These are phyloP conservation scores for Apiospora koreana DNA, from an alignment of 2,329 filamentous ascomycete genomes.

Conservation along the genomic window DNA sequence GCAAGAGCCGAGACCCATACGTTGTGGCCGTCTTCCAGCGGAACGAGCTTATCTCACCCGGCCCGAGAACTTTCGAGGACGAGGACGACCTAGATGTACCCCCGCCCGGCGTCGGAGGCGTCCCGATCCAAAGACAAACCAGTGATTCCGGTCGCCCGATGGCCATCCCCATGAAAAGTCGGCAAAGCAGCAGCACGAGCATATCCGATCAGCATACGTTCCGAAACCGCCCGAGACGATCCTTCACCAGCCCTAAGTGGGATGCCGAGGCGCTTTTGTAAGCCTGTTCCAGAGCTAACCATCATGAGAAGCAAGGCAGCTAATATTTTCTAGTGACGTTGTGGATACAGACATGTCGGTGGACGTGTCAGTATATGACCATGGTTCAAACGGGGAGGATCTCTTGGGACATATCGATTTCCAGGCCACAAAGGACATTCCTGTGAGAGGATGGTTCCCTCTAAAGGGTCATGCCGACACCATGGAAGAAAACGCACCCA, in stretches of 20 bases:
- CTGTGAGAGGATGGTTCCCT: slow-evolving; percentile 82
- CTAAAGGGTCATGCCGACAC: slow-evolving; percentile 76
- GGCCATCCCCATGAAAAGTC: slow-evolving; percentile 95
- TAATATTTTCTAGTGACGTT: slow-evolving; percentile 68
- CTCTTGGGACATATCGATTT: slow-evolving; percentile 91
- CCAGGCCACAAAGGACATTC: slow-evolving; percentile 67
- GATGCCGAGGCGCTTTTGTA: slow-evolving; percentile 95
- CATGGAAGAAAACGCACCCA: slow-evolving; percentile 68
- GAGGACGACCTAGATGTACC: slow-evolving; percentile 55
- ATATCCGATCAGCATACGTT: slow-evolving; percentile 65
- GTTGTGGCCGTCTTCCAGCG: slow-evolving; percentile 96
- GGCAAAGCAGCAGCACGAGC: slow-evolving; percentile 95
- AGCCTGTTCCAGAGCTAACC: slow-evolving; percentile 38
- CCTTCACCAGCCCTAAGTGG: slow-evolving; percentile 87
- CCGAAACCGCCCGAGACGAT: slow-evolving; percentile 57
- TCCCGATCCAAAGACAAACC: slow-evolving; percentile 68
- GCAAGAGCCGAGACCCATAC: slow-evolving; percentile 85
- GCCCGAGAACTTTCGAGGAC: slow-evolving; percentile 66
- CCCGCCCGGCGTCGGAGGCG: slow-evolving; percentile 55
- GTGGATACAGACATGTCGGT: slow-evolving; percentile 88
- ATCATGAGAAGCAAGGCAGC: slow-evolving; percentile 12
- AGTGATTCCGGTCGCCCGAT: slow-evolving; percentile 84
- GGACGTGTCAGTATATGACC: slow-evolving; percentile 92
- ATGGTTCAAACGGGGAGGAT: slow-evolving; percentile 72
- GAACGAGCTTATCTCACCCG: slow-evolving; percentile 92